Base-by-base conservation (phyloP, 177 flowering plant genomes). In the Vitis hybrid region DNA sequence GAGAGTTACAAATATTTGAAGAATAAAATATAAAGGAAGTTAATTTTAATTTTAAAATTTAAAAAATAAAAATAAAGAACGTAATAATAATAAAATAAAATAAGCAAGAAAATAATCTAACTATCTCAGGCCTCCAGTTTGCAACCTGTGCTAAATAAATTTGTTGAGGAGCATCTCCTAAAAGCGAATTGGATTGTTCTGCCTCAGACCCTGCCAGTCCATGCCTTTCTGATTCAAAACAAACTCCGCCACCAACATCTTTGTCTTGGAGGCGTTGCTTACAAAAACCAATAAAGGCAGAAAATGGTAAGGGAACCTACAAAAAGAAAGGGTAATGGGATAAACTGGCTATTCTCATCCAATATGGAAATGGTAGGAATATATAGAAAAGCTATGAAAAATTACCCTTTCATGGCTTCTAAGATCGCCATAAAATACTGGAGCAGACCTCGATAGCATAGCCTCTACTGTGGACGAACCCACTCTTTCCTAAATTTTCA, bases 361-460 rank as follows among this genome's bases (percentile, higher is more conserved):
- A 38, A 38, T 38, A 38, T 8, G 8, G 9, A 38, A 38, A 38
- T 38, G 47, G 47, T 38, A 38, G 47, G 7, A 38, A 38, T 38
- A 38, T 1, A 38, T 38, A 38, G 47, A 38, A 38, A 38, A 38
- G 7, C 47, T 8, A 55, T 4, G 20, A 51, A 24, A 10, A 17
- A 54, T 72, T 87, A 93, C 99, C 89, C 96, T 87, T 76, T 92
- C 99, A 73, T 92, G 97, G 77, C 90, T 83, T 83, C 96, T 86
- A 59, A 92, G 74, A 85, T 94, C 97, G 17, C 98, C 98, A 77
- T 89, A 85, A 67, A 90, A 96, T 6, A 89, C 82, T 2, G 97
- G 97, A 12, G 95, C 95, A 44, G 91, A 78, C 78, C 82, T 86
- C 19, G 98, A 89, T 7, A 89, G 80, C 98, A 95, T 95, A 65